Evolutionary conservation across 306 rosid species (phyloP).

Genomic region (Vigna radiata): DNA sequence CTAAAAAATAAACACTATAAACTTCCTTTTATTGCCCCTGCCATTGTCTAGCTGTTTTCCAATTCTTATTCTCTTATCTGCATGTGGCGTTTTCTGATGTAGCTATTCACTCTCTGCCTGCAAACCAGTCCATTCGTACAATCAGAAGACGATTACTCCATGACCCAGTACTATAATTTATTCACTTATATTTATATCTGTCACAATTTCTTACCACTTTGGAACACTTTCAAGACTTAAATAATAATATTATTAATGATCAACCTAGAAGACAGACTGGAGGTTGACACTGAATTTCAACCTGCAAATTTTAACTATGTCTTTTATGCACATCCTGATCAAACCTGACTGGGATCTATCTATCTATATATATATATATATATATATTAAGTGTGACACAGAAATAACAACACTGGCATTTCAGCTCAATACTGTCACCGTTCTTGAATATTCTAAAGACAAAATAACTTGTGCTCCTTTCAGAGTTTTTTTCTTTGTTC

Average conservation of each 20-base stretch:
- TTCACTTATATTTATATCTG: constrained; percentile 21
- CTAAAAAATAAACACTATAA: constrained; percentile 16
- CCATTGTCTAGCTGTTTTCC: constrained; percentile 12
- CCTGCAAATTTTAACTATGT: constrained; percentile 1
- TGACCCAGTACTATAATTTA: constrained; percentile 12
- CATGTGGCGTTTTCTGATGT: constrained; percentile 11
- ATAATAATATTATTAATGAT: neutral
- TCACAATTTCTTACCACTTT: neutral
- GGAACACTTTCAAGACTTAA: constrained; percentile 4
- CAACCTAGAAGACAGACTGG: neutral
- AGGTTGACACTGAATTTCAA: neutral
- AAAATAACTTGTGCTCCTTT: neutral
- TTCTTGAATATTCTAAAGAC: neutral
- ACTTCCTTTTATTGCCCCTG: constrained; percentile 6
- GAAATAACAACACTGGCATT: neutral
- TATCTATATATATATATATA: neutral
- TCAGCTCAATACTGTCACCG: neutral
- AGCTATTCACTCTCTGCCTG: constrained; percentile 36
- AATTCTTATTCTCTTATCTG: neutral
- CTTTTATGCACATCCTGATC: constrained; percentile 4
- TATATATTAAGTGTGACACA: neutral
- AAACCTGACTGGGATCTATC: constrained; percentile 43
- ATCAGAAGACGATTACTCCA: constrained; percentile 16
- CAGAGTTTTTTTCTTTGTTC: neutral
- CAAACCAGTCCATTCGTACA: constrained; percentile 15